Base-by-base conservation (phyloP, 2,329 filamentous ascomycete species). In the Pseudocercospora vitis region DNA sequence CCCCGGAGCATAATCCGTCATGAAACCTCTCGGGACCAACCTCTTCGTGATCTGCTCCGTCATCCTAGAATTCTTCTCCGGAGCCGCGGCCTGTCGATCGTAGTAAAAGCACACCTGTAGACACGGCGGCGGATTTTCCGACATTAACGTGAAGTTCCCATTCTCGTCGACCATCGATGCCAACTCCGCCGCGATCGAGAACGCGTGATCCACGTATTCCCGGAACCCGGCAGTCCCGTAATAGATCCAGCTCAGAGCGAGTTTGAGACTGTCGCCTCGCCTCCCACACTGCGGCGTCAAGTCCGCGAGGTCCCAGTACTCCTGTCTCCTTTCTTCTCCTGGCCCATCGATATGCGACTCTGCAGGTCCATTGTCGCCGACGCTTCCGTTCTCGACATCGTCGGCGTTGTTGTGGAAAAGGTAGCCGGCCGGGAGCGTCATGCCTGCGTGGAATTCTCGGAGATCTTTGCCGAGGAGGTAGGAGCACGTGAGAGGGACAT, bases 31-130 rank as follows among this genome's bases (percentile, higher is more conserved):
- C 11, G 62, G 59, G 37, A 87, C 75, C 60, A 89, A 71, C 23
- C 68, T 72, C 53, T 74, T 71, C 4, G 79, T 78, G 44, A 88
- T 78, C 32, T 72, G 70, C 59, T 76, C 77, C 3, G 85, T 88
- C 4, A 76, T 70, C 52, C 75, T 45, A 72, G 58, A 69, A 60
- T 62, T 71, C 56, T 61, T 73, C 52, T 54, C 62, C n/a, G n/a
- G n/a, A 52, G 76, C 74, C 9, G 66, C 65, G 1, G 71, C 66
- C 2, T 84, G 82, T 1, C 76, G 76, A 0, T 82, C 82, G 65
- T 88, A 91, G 70, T 96, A 96, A 71, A 97, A 97, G 76, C 92
- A 96, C 18, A 97, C 88, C 74, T 97, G 94, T 68, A 96, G 75
- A 73, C 92, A 97, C 0, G 89, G 89, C 42, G 91, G 86, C 21